Base-by-base conservation (phyloP, 2,329 filamentous ascomycete genomes). In the Ceratocystis papillata region DNA sequence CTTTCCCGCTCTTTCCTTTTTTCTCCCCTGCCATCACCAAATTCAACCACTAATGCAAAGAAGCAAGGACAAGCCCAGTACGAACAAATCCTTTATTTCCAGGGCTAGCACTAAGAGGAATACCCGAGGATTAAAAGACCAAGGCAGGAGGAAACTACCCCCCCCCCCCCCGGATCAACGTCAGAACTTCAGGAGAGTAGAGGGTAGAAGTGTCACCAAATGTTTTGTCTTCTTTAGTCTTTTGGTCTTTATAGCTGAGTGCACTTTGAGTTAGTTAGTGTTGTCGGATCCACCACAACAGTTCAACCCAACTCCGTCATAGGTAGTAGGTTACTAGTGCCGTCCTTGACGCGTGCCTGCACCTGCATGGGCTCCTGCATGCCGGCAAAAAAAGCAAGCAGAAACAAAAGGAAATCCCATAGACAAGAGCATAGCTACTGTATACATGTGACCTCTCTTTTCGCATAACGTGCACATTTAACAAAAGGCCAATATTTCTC, bases 341-440 rank as follows among this genome's bases (percentile, higher is more conserved):
- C 20, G 22, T 53, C 25, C 55, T 37, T 59, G 15, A 59, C 55
- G 55, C 55, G 55, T 59, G 55, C 30, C 55, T 59, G 55, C 55
- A 59, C 55, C 55, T 59, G 55, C 55, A 59, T 59, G 55, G 8
- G 33, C 55, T 59, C 28, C 15, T 37, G 55, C 55, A 59, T 59
- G 25, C 28, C 28, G 33, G 28, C n/a, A 25, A 50, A 50, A 50
- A 50, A 50, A 22, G 46, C n/a, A 50, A 50, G n/a, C 6, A 50
- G 22, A 22, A 37, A 59, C 20, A 30, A 15, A 17, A 37, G 33
- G 10, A n/a, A 53, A 53, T n/a, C 20, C 48, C 5, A 17, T 20
- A 0, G 2, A 48, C 15, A 57, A 28, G 30, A 33, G 28, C 53
- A 5, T 59, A 7, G 12, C 33, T 59, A 17, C n/a, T 30, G 25